Evolutionary conservation across 805 yeast species (phyloP).

Genomic region (Martiniozyma abietophila): DNA sequence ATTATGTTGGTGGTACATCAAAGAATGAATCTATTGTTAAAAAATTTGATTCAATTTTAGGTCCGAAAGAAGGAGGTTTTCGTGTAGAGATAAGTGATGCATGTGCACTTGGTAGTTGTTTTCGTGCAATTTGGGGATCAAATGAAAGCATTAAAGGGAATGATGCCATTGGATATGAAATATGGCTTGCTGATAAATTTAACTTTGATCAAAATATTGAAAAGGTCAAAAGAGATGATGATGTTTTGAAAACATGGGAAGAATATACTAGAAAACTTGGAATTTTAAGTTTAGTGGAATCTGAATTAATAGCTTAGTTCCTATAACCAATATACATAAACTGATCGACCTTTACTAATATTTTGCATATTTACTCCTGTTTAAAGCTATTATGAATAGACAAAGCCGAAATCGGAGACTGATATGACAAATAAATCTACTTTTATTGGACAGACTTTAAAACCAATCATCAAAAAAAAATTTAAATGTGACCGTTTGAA

Average conservation of each 20-base stretch:
- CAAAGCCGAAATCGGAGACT: too few species aligned
- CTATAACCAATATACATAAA: too few species aligned
- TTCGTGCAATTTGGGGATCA: constrained; percentile 66
- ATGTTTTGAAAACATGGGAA: constrained; percentile 33
- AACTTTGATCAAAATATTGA: constrained; percentile 40
- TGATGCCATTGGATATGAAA: constrained; percentile 29
- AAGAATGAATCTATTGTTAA: constrained; percentile 58
- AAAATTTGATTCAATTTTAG: constrained; percentile 63
- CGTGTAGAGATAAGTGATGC: constrained; percentile 77
- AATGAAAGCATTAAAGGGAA: constrained; percentile 15
- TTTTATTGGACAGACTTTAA: too few species aligned
- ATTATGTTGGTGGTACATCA: constrained; percentile 85
- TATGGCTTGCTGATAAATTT: constrained; percentile 38
- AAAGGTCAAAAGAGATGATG: constrained; percentile 20
- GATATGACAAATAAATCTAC: too few species aligned
- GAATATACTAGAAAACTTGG: constrained; percentile 45
- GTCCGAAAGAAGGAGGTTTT: constrained; percentile 55
- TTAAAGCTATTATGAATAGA: too few species aligned
- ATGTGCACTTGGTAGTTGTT: constrained; percentile 89
- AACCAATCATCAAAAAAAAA: too few species aligned
- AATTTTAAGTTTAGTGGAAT: constrained; percentile 39
- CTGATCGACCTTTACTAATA: too few species aligned
- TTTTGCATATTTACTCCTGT: too few species aligned
- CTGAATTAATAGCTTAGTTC: constrained; percentile 13
- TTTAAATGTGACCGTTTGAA: too few species aligned